A percentile compares a stretch with the other conserved stretches of the same genome.
phyloP scores from a whole-genome alignment of 768 basidiomycete genomes.

The Rhodotorula kratochvilovae region DNA sequence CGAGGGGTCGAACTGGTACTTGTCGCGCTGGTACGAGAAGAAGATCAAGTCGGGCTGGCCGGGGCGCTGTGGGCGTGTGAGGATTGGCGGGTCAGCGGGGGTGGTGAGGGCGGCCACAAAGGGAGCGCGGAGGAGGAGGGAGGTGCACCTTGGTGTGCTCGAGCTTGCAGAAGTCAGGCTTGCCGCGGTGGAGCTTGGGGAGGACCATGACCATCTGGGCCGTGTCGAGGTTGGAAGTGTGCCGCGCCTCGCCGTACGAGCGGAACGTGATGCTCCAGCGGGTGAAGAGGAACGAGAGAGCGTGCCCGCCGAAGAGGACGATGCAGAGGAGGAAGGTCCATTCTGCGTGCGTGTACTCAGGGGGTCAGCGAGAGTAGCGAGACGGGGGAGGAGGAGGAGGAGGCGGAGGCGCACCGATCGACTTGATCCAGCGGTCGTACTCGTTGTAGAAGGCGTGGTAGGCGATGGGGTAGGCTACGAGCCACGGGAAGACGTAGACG shows the following conservation, averaged over 20 bases:
- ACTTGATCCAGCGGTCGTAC: constrained; percentile 80
- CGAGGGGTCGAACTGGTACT: constrained; percentile 66
- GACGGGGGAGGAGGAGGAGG: not conserved
- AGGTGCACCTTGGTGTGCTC: constrained; percentile 30
- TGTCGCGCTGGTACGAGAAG: constrained; percentile 93
- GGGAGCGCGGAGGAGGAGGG: not conserved
- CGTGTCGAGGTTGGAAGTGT: constrained; percentile 48
- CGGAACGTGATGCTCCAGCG: constrained; percentile 78
- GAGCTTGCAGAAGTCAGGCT: constrained; percentile 36
- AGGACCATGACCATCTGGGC: constrained; percentile 30
- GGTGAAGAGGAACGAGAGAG: constrained; percentile 84
- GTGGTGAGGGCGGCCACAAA: not conserved
- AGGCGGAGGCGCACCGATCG: constrained; percentile 21
- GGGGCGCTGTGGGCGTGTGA: too few species aligned
- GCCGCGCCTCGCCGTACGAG: constrained; percentile 72
- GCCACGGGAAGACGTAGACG: constrained; percentile 49
- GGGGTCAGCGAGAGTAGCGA: constrained; percentile 1
- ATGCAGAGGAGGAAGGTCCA: constrained; percentile 96
- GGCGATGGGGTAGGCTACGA: constrained; percentile 49
- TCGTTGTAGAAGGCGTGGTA: constrained; percentile 81
- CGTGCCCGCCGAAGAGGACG: constrained; percentile 75
- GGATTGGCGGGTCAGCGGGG: too few species aligned
- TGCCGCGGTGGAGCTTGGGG: constrained; percentile 37
- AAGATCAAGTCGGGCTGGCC: constrained; percentile 59
- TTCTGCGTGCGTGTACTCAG: constrained; percentile 54